A percentile compares a stretch with the other conserved stretches of the same genome.
Conservation (phyloP, 768 basidiomycete species). For the Boletus vinaceobasis region DNA sequence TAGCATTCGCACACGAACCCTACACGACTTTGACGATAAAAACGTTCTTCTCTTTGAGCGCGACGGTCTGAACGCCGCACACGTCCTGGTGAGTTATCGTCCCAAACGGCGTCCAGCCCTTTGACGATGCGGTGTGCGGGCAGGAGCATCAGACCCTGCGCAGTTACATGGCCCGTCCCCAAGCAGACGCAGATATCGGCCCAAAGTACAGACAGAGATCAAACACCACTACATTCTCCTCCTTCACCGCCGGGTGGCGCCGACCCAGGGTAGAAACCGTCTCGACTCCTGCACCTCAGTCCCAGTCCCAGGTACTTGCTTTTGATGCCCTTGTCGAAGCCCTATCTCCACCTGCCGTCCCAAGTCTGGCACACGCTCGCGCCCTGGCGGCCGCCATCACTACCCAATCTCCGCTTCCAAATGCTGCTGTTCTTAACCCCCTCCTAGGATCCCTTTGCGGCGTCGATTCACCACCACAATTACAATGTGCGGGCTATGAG, state of each 20-base stretch:
- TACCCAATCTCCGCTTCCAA: slow-evolving; percentile 54
- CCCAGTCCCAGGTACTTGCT: slow-evolving; percentile 26
- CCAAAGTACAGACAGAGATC: slow-evolving; percentile 38
- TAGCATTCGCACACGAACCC: slow-evolving; percentile 5
- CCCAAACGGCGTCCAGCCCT: neutral
- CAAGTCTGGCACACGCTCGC: slow-evolving; percentile 63
- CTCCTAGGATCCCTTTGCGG: slow-evolving; percentile 61
- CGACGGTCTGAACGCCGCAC: slow-evolving; percentile 10
- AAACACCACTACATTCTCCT: slow-evolving; percentile 41
- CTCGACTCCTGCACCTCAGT: slow-evolving; percentile 23
- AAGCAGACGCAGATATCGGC: slow-evolving; percentile 29
- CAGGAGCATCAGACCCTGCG: slow-evolving; percentile 12
- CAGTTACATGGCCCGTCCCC: slow-evolving; percentile 30
- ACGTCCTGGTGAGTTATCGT: slow-evolving; percentile 14
- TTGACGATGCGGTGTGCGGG: slow-evolving; percentile 10
- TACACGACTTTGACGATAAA: slow-evolving; percentile 19
- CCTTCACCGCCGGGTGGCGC: slow-evolving; percentile 39
- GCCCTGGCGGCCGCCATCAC: slow-evolving; percentile 50
- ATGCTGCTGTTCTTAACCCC: slow-evolving; percentile 49
- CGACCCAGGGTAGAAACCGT: slow-evolving; percentile 32
- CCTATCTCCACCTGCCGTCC: slow-evolving; percentile 53
- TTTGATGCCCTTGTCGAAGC: slow-evolving; percentile 48
- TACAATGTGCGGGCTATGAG: slow-evolving; percentile 71
- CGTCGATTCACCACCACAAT: slow-evolving; percentile 45
- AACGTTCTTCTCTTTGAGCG: neutral